Base-by-base conservation (phyloP, 2,329 filamentous ascomycete species). In the Fusarium subtropicale region DNA sequence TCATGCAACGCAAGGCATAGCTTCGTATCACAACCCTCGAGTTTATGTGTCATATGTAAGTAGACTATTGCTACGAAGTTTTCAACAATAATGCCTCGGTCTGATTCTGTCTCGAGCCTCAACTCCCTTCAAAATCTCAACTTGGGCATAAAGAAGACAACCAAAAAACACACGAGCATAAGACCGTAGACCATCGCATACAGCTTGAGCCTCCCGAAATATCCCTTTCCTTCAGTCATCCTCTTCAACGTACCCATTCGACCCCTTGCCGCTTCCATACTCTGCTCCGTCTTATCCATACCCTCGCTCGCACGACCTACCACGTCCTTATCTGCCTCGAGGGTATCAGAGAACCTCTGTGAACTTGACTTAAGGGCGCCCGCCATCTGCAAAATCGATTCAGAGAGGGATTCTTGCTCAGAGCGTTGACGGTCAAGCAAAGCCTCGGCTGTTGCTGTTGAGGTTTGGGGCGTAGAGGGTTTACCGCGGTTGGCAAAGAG, bases 61-160 rank as follows among this genome's bases (percentile, higher is more conserved):
- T 26, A 15, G 12, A 9, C 18, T 38, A 7, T 34, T 22, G 10
- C n/a, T 39, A 15, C 13, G 13, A 26, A 13, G 15, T 51, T 18
- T 51, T 12, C 9, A 28, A 20, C 7, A 28, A 12, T 15, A 13
- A 39, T 20, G 48, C 41, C 36, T 28, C 16, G 7, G 24, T 18
- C 6, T n/a, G 39, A n/a, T 12, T 51, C 18, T 20, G n/a, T 16
- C 18, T 39, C 15, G 9, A 10, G 15, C 33, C 24, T 28, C 33
- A 51, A 39, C 24, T 26, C n/a, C 45, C 13, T 31, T 56, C 48
- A 97, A 76, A 97, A 96, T 75, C 95, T 86, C 77, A 97, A 80
- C 83, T 97, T 98, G 0, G 95, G 95, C 76, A 93, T 82, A 52
- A 95, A 86, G 82, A 95, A 95, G 15, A 97, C 94, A 69, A 97